phyloP scores from a whole-genome alignment of 2,329 filamentous ascomycete species.

The Didymella keratinophila region DNA sequence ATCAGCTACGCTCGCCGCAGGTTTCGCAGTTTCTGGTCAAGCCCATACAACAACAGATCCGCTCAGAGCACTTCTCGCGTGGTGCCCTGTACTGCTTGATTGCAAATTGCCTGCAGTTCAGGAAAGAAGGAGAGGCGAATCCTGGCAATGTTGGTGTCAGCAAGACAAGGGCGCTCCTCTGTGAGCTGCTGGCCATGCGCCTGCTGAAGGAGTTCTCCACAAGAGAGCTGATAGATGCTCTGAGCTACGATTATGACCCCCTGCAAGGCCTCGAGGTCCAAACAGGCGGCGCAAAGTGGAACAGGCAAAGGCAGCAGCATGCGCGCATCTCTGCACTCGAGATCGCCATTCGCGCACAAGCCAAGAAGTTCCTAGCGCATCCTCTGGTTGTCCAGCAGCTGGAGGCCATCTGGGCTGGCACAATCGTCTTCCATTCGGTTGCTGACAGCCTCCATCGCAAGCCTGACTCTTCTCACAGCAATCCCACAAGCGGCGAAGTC shows the following conservation, averaged over 20 bases:
- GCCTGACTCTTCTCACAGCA: conserved; percentile 49
- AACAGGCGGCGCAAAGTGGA: conserved; percentile 37
- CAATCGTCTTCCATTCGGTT: conserved; percentile 90
- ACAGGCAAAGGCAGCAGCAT: conserved; percentile 55
- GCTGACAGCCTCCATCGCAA: conserved; percentile 83
- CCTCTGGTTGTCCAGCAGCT: conserved; percentile 91
- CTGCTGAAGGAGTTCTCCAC: conserved; percentile 89
- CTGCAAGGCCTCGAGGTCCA: conserved; percentile 76
- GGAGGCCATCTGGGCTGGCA: conserved; percentile 97
- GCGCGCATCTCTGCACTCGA: conserved; percentile 89
- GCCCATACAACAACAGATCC: conserved; percentile 91
- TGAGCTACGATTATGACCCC: conserved; percentile 95
- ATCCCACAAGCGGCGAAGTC: conserved; percentile 33
- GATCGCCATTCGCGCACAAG: conserved; percentile 89
- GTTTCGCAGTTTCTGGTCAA: conserved; percentile 95
- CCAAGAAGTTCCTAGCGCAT: conserved; percentile 91
- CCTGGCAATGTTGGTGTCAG: conserved; percentile 85
- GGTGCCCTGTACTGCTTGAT: conserved; percentile 89
- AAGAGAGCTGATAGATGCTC: conserved; percentile 87
- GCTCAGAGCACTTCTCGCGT: conserved; percentile 80
- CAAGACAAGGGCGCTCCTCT: conserved; percentile 84
- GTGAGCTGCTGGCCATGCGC: conserved; percentile 89
- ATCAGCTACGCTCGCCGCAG: conserved; percentile 93
- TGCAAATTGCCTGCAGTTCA: conserved; percentile 93
- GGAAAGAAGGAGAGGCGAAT: conserved; percentile 82